Evolutionary conservation across 2,329 filamentous ascomycete genomes (phyloP).

Genomic region (Escovopsis sp.): DNA sequence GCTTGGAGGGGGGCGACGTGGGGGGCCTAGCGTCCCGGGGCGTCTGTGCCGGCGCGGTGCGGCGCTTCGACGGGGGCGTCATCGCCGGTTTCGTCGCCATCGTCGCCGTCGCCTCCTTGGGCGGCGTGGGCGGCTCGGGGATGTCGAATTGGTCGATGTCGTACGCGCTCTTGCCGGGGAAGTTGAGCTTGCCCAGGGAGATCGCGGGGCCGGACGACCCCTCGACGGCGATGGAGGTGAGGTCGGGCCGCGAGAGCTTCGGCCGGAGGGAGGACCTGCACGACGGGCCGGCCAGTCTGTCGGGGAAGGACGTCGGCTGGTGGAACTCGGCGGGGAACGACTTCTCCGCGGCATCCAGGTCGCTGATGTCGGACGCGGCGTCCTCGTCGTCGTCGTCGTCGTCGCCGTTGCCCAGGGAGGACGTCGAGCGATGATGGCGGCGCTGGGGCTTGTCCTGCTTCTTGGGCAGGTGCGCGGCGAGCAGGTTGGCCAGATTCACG

Average conservation of each 20-base stretch:
- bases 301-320: slow-evolving; percentile 12
- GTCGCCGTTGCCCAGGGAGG: slow-evolving; percentile 3
- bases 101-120: neutral
- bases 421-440: slow-evolving; percentile 2
- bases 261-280: slow-evolving; percentile 14
- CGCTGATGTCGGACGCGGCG: slow-evolving; percentile 34
- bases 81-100: neutral
- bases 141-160: slow-evolving; percentile 5
- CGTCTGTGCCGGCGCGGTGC: neutral
- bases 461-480: slow-evolving; percentile 1
- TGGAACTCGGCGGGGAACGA: slow-evolving; percentile 6
- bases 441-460: slow-evolving; percentile 1
- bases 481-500: slow-evolving; percentile 2
- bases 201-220: neutral
- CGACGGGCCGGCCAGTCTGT: slow-evolving; percentile 7
- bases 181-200: slow-evolving; percentile 3
- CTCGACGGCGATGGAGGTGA: slow-evolving; percentile 1
- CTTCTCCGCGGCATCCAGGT: slow-evolving; percentile 33
- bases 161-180: slow-evolving; percentile 5
- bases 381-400: slow-evolving; percentile 8
- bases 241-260: slow-evolving; percentile 10
- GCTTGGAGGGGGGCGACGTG: neutral
- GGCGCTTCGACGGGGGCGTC: slow-evolving; percentile 1
- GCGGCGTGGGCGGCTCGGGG: slow-evolving; percentile 1
- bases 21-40: no score